Evolutionary conservation across 306 rosid genomes (phyloP), one percentile per base, ranked within the genome.

Genomic region (Argentina anserina): DNA sequence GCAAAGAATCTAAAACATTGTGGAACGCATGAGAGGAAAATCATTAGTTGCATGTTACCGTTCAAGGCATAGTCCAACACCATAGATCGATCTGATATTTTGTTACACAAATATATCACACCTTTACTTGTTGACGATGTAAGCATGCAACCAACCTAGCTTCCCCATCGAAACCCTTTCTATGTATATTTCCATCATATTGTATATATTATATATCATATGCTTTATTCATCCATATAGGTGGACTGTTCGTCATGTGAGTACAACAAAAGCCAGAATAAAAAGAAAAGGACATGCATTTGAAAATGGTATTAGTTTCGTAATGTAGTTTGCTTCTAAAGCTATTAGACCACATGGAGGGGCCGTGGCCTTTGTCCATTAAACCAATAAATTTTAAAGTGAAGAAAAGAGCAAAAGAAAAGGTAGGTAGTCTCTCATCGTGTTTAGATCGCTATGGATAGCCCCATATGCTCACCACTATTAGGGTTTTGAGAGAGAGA

Each of bases 271-370:
- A 80, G 88, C 74, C 68, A 76, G 77, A 29, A 25, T 25, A 67
- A 79, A 79, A 74, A 75, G 91, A 43, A 13, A 13, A 85, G 79
- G 86, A 86, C 90, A 68, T 67, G 79, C 84, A 80, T 83, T 85
- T 83, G 33, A 78, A 61, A 70, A 53, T 70, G 37, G 74, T 21
- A 52, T 25, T 25, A 37, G 18, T 53, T 37, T 26, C 23, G 34
- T n/a, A 53, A 42, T 70, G 56, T 21, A 31, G 37, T 61, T 61
- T 61, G 66, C 41, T 61, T 61, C 59, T 80, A 78, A 76, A 89
- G 82, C 81, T 68, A 74, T 69, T 69, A 76, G 78, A 79, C 84
- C 93, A 90, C 93, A 86, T 90, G 93, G 93, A 90, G 88, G 93
- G 93, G 93, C 83, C 91, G 81, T 75, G 72, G 59, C 62, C 79